These are phyloP conservation scores for Linnemannia exigua DNA, from an alignment of 192 early-diverging fungal species.

Conservation along the genomic window DNA sequence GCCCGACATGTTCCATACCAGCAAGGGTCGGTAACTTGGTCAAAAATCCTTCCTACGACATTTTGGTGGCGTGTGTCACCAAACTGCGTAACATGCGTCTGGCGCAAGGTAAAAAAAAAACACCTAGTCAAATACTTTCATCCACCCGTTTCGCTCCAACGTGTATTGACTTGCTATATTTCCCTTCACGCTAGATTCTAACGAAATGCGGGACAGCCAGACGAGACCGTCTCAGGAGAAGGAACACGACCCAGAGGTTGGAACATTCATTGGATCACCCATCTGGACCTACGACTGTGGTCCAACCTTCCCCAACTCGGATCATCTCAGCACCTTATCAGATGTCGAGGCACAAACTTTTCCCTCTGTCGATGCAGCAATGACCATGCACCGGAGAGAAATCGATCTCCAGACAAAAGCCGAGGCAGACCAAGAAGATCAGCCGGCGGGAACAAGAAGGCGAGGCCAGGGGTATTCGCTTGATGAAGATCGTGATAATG, in stretches of 20 bases:
- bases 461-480: not conserved
- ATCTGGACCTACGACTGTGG: slow-evolving; percentile 53
- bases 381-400: slow-evolving; percentile 17
- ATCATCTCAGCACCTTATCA: slow-evolving; percentile 4
- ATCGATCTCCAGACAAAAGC: not conserved
- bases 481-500: not conserved
- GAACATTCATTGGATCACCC: slow-evolving; percentile 33
- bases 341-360: slow-evolving; percentile 22
- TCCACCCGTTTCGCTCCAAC: not conserved
- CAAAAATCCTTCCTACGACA: slow-evolving; percentile 44
- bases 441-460: not conserved
- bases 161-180: not conserved
- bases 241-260: not conserved
- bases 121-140: not conserved
- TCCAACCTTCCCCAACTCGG: slow-evolving; percentile 21
- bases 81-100: slow-evolving; percentile 19
- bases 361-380: slow-evolving; percentile 22
- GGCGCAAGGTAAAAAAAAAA: not conserved
- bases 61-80: slow-evolving; percentile 46
- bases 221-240: not conserved
- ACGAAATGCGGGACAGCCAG: not conserved
- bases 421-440: not conserved
- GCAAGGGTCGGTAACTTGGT: slow-evolving; percentile 51
- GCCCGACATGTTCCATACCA: slow-evolving; percentile 51
- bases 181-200: not conserved